Conservation (phyloP, 306 rosid species). For the Hylodesmum podocarpum region DNA sequence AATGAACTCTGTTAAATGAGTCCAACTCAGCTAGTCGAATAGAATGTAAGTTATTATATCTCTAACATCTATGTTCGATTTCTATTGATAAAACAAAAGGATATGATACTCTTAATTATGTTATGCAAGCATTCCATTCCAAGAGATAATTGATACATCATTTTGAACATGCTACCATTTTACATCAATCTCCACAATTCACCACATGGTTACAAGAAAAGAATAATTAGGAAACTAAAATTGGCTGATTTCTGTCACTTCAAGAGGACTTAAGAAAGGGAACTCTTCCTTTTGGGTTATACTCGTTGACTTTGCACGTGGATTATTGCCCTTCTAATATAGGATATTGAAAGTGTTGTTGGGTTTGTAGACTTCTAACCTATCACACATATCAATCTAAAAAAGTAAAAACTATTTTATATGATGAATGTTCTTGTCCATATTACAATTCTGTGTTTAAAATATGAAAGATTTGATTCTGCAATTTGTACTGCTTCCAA, state of each 20-base stretch:
- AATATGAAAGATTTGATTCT: slow-evolving; percentile 55
- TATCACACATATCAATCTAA: slow-evolving; percentile 20
- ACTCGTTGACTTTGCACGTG: slow-evolving; percentile 49
- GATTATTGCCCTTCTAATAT: slow-evolving; percentile 26
- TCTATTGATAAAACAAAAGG: no score
- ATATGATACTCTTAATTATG: neutral
- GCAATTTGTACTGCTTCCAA: neutral
- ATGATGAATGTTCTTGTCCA: slow-evolving; percentile 41
- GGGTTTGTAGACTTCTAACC: slow-evolving; percentile 27
- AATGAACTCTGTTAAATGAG: no score
- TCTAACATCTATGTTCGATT: no score
- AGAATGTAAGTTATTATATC: no score
- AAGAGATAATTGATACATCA: neutral
- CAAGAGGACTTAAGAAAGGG: slow-evolving; percentile 27
- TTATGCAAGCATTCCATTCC: slow-evolving; percentile 10
- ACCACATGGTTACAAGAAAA: slow-evolving; percentile 26
- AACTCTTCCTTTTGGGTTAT: slow-evolving; percentile 35
- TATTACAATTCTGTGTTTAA: slow-evolving; percentile 25
- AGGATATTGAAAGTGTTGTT: slow-evolving; percentile 28
- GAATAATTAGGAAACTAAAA: slow-evolving; percentile 5
- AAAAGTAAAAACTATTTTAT: slow-evolving; percentile 23
- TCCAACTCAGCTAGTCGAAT: no score
- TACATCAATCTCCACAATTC: slow-evolving; percentile 1
- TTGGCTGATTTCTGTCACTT: slow-evolving; percentile 38
- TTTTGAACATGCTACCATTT: slow-evolving; percentile 22